Conservation (phyloP, 164 flowering plant genomes). For the Tetracentron sinense region DNA sequence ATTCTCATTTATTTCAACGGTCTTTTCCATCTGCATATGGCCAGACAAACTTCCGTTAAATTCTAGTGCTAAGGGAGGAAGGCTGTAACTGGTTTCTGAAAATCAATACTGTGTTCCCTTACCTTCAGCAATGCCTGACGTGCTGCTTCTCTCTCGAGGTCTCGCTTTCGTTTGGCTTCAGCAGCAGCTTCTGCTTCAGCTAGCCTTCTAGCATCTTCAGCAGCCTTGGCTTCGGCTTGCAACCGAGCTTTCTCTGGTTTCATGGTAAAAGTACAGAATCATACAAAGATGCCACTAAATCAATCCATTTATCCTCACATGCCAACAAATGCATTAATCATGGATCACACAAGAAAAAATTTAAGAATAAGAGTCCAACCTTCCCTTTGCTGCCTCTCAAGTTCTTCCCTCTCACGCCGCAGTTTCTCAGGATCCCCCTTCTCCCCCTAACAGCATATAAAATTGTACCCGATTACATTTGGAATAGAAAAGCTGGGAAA, state of each 20-base stretch:
- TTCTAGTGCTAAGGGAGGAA: background rate
- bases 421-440: conserved; percentile 72
- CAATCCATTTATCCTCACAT: background rate
- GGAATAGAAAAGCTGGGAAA: conserved; percentile 8
- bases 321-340: background rate
- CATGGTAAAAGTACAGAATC: conserved; percentile 3
- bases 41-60: background rate
- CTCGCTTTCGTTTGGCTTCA: conserved; percentile 68
- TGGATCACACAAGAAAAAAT: background rate
- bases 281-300: background rate
- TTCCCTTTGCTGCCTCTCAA: conserved; percentile 62
- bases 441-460: conserved; percentile 46
- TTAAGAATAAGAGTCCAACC: conserved; percentile 33
- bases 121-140: background rate
- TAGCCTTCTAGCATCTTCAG: conserved; percentile 72
- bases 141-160: conserved; percentile 90
- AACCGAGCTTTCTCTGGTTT: conserved; percentile 69
- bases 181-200: conserved; percentile 76
- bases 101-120: no score
- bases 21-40: conserved; percentile 82
- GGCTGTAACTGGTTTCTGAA: background rate
- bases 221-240: conserved; percentile 89
- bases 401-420: conserved; percentile 68
- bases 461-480: conserved; percentile 13
- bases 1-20: conserved; percentile 85